Conservation (phyloP, 306 rosid species). For the Sicyos edulis region DNA sequence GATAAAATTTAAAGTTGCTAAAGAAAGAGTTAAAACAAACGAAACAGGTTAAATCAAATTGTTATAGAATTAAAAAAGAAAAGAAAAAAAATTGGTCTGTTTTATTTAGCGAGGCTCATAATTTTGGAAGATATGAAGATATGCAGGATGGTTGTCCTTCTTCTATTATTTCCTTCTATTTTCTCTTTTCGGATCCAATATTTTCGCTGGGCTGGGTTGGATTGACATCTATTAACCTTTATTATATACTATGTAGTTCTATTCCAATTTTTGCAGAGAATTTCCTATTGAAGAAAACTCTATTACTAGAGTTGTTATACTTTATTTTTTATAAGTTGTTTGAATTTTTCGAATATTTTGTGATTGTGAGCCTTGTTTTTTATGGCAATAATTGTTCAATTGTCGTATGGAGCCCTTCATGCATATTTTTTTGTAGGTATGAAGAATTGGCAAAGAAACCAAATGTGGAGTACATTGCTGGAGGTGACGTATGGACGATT, state of each 20-base stretch:
- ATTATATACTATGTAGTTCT: neutral
- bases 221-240: neutral
- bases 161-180: neutral
- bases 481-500: constrained; percentile 47
- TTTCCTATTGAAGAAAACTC: neutral
- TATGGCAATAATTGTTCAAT: neutral
- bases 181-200: neutral
- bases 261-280: neutral
- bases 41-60: neutral
- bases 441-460: constrained; percentile 53
- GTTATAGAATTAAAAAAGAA: neutral
- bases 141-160: neutral
- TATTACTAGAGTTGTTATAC: neutral
- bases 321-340: neutral
- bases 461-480: constrained; percentile 88
- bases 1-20: too few species aligned
- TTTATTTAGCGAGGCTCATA: neutral
- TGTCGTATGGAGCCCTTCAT: neutral
- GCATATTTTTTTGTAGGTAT: constrained; percentile 42
- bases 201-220: neutral
- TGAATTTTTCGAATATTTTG: constrained; percentile 3
- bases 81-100: neutral
- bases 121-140: neutral
- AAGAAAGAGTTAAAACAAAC: neutral
- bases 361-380: neutral